These are phyloP conservation scores for Aspergillus quadricinctus DNA, from an alignment of 2,329 filamentous ascomycete species.

Conservation along the genomic window DNA sequence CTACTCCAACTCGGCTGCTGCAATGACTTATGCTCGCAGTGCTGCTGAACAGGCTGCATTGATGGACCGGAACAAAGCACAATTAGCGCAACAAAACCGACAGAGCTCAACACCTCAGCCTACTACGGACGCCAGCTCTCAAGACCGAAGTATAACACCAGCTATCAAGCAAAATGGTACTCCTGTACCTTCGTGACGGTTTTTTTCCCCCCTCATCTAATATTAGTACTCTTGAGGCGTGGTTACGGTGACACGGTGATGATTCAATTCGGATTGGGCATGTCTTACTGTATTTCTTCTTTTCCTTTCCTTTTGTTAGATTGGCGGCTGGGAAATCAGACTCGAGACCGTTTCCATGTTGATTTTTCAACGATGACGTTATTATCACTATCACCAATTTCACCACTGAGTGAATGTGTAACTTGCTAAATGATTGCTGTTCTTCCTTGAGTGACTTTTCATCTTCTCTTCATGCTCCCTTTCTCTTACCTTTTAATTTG, in stretches of 20 bases:
- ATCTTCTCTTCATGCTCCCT: background rate
- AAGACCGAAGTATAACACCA: slow-evolving; percentile 34
- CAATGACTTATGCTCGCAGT: slow-evolving; percentile 35
- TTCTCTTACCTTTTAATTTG: background rate
- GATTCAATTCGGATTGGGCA: slow-evolving; percentile 7
- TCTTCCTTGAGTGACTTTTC: background rate
- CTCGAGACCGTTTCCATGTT: background rate
- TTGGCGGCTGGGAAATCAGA: background rate
- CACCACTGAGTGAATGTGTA: background rate
- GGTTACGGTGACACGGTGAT: slow-evolving; percentile 5
- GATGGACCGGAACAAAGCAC: slow-evolving; percentile 37
- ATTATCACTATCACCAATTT: background rate
- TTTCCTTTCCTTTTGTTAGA: slow-evolving; percentile 15
- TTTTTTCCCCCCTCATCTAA: background rate
- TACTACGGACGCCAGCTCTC: slow-evolving; percentile 22
- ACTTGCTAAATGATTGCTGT: background rate
- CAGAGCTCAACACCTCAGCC: slow-evolving; percentile 35
- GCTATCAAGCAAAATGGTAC: slow-evolving; percentile 30
- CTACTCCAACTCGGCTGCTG: slow-evolving; percentile 34
- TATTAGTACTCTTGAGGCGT: background rate
- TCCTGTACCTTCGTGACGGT: slow-evolving; percentile 20
- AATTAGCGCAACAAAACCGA: slow-evolving; percentile 29
- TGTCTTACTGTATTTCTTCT: slow-evolving; percentile 12
- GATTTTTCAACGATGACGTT: background rate
- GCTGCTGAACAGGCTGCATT: slow-evolving; percentile 38